Base-by-base conservation (phyloP, 805 yeast genomes). In the Cyberlindnera saturnus region DNA sequence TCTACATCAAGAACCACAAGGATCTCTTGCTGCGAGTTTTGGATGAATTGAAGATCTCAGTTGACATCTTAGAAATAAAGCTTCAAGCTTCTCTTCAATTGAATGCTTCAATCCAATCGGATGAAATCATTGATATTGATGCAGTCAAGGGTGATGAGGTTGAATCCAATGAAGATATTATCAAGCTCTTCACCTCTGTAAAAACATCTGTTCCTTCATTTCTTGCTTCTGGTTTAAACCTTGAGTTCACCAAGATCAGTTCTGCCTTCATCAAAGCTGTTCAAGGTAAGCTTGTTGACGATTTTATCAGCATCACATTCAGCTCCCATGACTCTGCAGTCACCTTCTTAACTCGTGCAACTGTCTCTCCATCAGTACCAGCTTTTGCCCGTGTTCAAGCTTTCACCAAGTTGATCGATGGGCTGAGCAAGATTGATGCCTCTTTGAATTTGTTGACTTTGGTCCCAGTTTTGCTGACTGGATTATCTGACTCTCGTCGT, bases 291-390 rank as follows among this genome's bases (percentile, higher is more conserved):
- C 36, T 49, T 1, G 26, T 43, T 3, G 14, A 42, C 1, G 43
- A 48, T 38, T 71, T 71, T 40, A 47, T 61, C 35, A 53, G 62
- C 3, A 52, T 60, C 0, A 55, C 62, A 10, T 74, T 77, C 46
- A 52, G 64, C 1, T 59, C 73, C 3, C 43, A 55, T 2, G 78
- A 71, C 46, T 53, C 75, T 2, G 66, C 69, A 29, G 49, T 79
- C n/a, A 74, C 89, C 0, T 85, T 83, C 56, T 59, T 81, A 34
- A 53, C 79, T 11, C 70, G 89, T 59, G 66, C 78, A 5, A 61
- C 81, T 0, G 68, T 77, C 23, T 74, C 86, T 1, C 72, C 78
- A 13, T 67, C 75, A 6, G 69, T 79, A 3, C 93, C 93, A 38
- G 54, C 75, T 7, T 70, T 75, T 31, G 73, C 77, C 13, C 74